Conservation (phyloP, 192 early-diverging fungal species). For the Rhizoclosmatium globosum region DNA sequence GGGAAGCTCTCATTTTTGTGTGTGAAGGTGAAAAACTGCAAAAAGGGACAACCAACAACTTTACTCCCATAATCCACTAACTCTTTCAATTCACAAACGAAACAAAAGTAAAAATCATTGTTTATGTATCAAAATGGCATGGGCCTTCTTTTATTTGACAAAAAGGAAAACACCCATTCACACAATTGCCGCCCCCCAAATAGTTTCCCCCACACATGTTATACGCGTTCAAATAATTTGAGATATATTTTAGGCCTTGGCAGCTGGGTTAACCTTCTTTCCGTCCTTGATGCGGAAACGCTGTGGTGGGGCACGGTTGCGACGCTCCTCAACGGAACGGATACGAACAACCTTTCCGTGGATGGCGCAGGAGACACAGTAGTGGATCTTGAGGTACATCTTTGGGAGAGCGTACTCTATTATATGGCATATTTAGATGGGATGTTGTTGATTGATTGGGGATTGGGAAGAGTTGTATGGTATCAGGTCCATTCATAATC, state of each 20-base stretch:
- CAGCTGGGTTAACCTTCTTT: constrained; percentile 26
- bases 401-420: constrained; percentile 94
- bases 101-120: not conserved
- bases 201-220: constrained; percentile 6
- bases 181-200: not conserved
- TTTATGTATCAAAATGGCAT: not conserved
- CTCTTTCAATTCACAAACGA: not conserved
- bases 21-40: constrained; percentile 20
- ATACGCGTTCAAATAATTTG: not conserved
- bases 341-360: constrained; percentile 95
- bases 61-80: not conserved
- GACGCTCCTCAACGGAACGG: constrained; percentile 85
- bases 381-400: constrained; percentile 98
- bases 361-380: constrained; percentile 95
- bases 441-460: not conserved
- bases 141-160: not conserved
- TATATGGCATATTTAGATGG: not conserved
- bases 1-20: constrained; percentile 27
- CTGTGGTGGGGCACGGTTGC: constrained; percentile 92
- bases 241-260: constrained; percentile 21
- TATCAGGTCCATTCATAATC: too few species aligned
- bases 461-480: not conserved
- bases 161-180: too few species aligned
- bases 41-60: constrained; percentile 3
- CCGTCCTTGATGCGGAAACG: constrained; percentile 72